These are phyloP conservation scores for Botryotinia globosa DNA, from an alignment of 2,329 filamentous ascomycete species.

Conservation along the genomic window DNA sequence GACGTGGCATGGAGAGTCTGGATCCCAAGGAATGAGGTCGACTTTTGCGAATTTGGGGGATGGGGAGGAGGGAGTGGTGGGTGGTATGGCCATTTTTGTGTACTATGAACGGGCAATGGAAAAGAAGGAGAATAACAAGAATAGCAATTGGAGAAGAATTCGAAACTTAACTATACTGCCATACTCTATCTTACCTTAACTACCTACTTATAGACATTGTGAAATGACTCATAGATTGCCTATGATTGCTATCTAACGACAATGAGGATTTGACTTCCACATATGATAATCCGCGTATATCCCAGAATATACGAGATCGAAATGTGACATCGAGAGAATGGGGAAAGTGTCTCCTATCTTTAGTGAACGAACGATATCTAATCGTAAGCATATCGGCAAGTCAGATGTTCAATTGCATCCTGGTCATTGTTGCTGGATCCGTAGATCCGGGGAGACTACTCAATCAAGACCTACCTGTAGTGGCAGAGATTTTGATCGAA, in stretches of 20 bases:
- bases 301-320: neutral
- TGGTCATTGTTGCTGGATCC: neutral
- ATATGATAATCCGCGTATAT: neutral
- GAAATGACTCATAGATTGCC: conserved; percentile 8
- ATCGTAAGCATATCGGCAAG: neutral
- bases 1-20: conserved; percentile 40
- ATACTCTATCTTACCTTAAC: neutral
- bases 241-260: neutral
- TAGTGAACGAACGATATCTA: neutral
- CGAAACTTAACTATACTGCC: neutral
- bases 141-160: neutral
- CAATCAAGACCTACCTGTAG: neutral
- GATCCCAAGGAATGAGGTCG: conserved; percentile 45
- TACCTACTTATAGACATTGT: neutral
- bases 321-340: neutral
- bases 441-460: neutral
- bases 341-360: neutral
- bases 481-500: no score
- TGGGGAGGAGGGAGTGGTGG: neutral
- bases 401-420: neutral
- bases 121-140: neutral
- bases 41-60: conserved; percentile 23
- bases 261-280: neutral
- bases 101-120: neutral
- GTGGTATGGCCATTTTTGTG: neutral